Conservation (phyloP, 2,329 filamentous ascomycete species). For the Ilyonectria robusta region DNA sequence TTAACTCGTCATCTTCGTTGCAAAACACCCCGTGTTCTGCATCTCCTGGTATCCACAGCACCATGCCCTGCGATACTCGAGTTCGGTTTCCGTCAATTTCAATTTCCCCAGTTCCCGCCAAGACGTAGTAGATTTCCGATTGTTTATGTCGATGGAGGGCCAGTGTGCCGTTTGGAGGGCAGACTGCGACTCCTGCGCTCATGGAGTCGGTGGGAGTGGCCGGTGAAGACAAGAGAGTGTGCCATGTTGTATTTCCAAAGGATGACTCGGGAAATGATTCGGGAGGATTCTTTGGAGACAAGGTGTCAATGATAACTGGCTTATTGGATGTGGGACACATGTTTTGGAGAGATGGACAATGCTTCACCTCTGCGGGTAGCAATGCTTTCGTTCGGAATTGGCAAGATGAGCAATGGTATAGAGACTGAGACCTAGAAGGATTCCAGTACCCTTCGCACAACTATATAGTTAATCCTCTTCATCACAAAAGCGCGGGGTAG, state of each 20-base stretch:
- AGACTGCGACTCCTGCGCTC: conserved; percentile 41
- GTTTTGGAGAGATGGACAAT: background rate
- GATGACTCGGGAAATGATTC: conserved; percentile 27
- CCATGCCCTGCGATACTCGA: conserved; percentile 32
- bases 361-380: background rate
- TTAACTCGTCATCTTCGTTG: conserved; percentile 26
- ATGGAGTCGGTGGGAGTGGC: conserved; percentile 30
- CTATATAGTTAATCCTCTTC: background rate
- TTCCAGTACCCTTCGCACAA: background rate
- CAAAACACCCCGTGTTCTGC: conserved; percentile 46
- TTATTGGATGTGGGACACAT: conserved; percentile 9
- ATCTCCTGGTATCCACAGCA: conserved; percentile 44
- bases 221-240: conserved; percentile 40
- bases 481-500: background rate
- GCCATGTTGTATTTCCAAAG: conserved; percentile 41
- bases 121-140: conserved; percentile 46
- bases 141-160: conserved; percentile 46
- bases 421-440: background rate
- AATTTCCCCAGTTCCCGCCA: conserved; percentile 40
- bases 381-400: background rate
- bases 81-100: conserved; percentile 37
- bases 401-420: background rate
- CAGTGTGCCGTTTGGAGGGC: conserved; percentile 38
- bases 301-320: conserved; percentile 31
- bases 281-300: background rate